phyloP scores from a whole-genome alignment of 1,139 yeast genomes.

The Wickerhamiella pararugosa region DNA sequence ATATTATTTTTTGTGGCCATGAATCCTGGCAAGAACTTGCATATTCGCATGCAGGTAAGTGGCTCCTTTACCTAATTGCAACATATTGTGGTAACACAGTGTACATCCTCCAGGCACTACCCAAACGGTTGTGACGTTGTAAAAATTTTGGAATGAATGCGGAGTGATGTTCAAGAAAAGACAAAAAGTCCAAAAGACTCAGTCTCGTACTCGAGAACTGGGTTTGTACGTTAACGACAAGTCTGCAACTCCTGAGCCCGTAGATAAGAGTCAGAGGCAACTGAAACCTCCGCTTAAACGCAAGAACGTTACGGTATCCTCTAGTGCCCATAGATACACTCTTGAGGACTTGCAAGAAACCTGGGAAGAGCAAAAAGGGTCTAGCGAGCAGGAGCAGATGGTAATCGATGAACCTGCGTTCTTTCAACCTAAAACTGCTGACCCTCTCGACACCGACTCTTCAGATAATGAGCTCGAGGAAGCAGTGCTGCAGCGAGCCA shows the following conservation, averaged over 20 bases:
- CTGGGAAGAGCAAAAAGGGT: not conserved
- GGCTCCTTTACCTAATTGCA: not conserved
- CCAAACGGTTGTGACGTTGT: not conserved
- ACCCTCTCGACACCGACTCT: too few relatives aligned
- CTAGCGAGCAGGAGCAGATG: not conserved
- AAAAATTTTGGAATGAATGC: not conserved
- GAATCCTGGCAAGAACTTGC: not conserved
- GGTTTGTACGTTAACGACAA: not conserved
- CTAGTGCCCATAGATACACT: too few relatives aligned
- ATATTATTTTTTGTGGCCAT: not conserved
- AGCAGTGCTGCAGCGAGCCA: too few relatives aligned
- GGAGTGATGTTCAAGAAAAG: constrained; percentile 4
- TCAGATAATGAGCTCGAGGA: too few relatives aligned
- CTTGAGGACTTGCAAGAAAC: not conserved
- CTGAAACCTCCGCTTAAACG: not conserved
- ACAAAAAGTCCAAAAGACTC: not conserved
- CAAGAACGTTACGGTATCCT: too few relatives aligned
- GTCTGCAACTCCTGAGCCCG: not conserved
- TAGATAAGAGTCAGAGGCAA: not conserved
- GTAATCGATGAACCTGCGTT: not conserved
- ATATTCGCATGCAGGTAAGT: not conserved
- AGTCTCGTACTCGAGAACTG: not conserved
- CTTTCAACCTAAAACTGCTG: not conserved
- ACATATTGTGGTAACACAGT: too few relatives aligned
- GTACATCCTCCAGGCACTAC: not conserved